A percentile compares a stretch with the other conserved stretches of the same genome.
Conservation (phyloP, 2,329 filamentous ascomycete genomes). For the Eutypella sp. region DNA sequence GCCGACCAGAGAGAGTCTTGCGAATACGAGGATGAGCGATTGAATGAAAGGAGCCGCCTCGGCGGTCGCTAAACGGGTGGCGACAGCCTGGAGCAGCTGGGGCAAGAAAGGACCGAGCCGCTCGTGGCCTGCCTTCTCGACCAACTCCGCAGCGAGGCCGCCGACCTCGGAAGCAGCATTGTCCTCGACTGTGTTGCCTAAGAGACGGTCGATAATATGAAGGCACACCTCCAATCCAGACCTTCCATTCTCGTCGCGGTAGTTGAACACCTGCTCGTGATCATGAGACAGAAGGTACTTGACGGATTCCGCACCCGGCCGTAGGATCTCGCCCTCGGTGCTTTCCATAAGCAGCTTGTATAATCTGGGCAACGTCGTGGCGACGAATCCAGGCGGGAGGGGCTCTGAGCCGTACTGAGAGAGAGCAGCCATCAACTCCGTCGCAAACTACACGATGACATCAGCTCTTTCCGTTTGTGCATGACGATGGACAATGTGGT, state of each 20-base stretch:
- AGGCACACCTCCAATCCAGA: slow-evolving; percentile 84
- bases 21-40: slow-evolving; percentile 91
- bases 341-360: slow-evolving; percentile 77
- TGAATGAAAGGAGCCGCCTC: slow-evolving; percentile 88
- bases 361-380: slow-evolving; percentile 80
- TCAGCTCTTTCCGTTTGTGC: no score
- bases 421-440: slow-evolving; percentile 76
- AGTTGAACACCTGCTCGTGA: slow-evolving; percentile 81
- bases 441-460: slow-evolving; percentile 56
- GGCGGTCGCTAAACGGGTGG: slow-evolving; percentile 75
- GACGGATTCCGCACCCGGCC: slow-evolving; percentile 78
- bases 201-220: slow-evolving; percentile 84
- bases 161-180: slow-evolving; percentile 95
- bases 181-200: slow-evolving; percentile 81
- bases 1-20: slow-evolving; percentile 77
- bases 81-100: slow-evolving; percentile 84
- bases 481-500: no score
- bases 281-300: slow-evolving; percentile 90
- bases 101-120: slow-evolving; percentile 84
- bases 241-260: slow-evolving; percentile 74
- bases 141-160: slow-evolving; percentile 85
- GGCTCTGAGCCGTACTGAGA: slow-evolving; percentile 80
- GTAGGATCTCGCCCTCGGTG: slow-evolving; percentile 80
- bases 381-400: slow-evolving; percentile 80
- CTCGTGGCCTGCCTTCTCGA: slow-evolving; percentile 91